phyloP scores from a whole-genome alignment of 768 basidiomycete species.

The Leccinum barrowsii region DNA sequence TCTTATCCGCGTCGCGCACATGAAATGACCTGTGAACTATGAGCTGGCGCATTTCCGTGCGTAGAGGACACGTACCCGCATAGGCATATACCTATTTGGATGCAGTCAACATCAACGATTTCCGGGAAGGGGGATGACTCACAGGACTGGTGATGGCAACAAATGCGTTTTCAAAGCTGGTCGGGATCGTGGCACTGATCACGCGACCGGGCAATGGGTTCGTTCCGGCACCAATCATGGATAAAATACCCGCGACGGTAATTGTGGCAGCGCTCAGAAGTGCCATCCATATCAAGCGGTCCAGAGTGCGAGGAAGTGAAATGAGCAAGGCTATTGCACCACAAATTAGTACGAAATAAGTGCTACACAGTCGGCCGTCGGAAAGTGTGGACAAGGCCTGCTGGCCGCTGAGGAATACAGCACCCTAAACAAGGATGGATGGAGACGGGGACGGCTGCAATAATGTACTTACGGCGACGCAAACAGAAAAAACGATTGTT shows the following conservation, averaged over 20 bases:
- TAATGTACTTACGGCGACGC: background rate
- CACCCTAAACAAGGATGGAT: background rate
- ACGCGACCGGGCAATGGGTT: slow-evolving; percentile 38
- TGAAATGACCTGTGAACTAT: slow-evolving; percentile 43
- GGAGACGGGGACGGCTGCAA: background rate
- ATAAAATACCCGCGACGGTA: slow-evolving; percentile 42
- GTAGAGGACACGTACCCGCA: slow-evolving; percentile 7
- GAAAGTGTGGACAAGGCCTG: slow-evolving; percentile 48
- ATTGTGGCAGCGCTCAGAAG: slow-evolving; percentile 42
- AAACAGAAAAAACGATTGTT: slow-evolving; percentile 1
- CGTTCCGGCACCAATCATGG: slow-evolving; percentile 48
- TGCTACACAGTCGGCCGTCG: slow-evolving; percentile 45
- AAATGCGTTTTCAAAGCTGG: slow-evolving; percentile 38
- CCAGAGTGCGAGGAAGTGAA: slow-evolving; percentile 13
- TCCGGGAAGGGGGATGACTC: background rate
- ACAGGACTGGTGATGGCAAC: slow-evolving; percentile 4
- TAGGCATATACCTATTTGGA: slow-evolving; percentile 1
- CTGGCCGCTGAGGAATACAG: slow-evolving; percentile 44
- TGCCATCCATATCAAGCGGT: slow-evolving; percentile 42
- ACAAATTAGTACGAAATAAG: slow-evolving; percentile 45
- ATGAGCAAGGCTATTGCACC: slow-evolving; percentile 19
- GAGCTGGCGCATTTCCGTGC: background rate
- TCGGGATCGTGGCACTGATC: slow-evolving; percentile 32
- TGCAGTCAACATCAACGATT: background rate
- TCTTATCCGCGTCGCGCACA: slow-evolving; percentile 30